These are phyloP conservation scores for Eutrema yunnanense DNA, from an alignment of 345 rosid species.

Conservation along the genomic window DNA sequence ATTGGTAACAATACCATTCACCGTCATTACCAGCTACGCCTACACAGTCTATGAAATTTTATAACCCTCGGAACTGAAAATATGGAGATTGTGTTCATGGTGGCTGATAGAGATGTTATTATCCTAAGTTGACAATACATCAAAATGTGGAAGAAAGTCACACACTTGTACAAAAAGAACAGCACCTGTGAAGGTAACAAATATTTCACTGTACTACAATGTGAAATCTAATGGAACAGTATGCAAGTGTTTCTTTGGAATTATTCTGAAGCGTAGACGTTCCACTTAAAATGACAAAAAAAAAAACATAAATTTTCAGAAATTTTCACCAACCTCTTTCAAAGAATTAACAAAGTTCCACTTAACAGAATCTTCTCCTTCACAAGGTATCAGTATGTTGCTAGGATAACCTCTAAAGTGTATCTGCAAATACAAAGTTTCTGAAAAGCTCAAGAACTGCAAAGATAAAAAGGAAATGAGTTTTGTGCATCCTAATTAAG, in stretches of 20 bases:
- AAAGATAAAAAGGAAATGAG: neutral
- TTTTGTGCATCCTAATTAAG: neutral
- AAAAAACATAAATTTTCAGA: neutral
- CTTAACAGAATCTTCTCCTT: constrained; percentile 87
- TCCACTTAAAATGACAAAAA: neutral
- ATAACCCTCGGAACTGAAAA: neutral
- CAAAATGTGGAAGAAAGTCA: neutral
- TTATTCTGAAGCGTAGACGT: neutral
- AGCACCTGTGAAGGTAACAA: neutral
- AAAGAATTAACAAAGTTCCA: constrained; percentile 92
- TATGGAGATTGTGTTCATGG: neutral
- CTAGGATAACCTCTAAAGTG: constrained; percentile 94
- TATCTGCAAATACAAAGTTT: constrained; percentile 44
- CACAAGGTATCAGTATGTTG: constrained; percentile 69
- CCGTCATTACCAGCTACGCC: neutral
- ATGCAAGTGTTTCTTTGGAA: neutral
- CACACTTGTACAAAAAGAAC: neutral
- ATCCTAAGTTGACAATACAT: neutral
- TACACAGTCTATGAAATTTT: neutral
- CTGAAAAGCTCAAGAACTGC: neutral
- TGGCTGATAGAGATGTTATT: neutral
- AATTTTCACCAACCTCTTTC: constrained; percentile 61
- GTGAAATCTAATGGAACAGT: neutral
- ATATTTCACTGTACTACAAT: neutral
- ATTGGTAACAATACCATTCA: neutral